A percentile compares a stretch with the other conserved stretches of the same genome.
Evolutionary conservation across 2,329 filamentous ascomycete genomes (phyloP).

Genomic region (Parastagonospora avenae): DNA sequence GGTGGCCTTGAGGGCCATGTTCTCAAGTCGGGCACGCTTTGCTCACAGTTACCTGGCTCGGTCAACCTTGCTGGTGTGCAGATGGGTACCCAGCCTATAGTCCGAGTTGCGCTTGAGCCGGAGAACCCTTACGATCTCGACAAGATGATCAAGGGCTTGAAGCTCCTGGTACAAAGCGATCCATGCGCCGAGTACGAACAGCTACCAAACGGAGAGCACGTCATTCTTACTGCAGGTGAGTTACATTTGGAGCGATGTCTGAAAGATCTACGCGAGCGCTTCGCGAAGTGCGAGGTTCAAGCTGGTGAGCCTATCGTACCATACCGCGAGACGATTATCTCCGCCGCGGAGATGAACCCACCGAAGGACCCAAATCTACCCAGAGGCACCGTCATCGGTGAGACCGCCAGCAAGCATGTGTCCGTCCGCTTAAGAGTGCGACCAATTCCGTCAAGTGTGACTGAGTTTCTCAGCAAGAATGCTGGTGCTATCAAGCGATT

Average conservation of each 20-base stretch:
- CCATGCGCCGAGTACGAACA: constrained; percentile 96
- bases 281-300: constrained; percentile 92
- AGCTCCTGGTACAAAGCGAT: constrained; percentile 89
- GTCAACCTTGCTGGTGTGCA: constrained; percentile 88
- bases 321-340: constrained; percentile 89
- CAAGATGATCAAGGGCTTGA: constrained; percentile 90
- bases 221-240: constrained; percentile 91
- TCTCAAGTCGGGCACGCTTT: constrained; percentile 94
- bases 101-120: constrained; percentile 93
- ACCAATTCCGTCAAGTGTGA: constrained; percentile 78
- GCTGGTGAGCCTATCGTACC: constrained; percentile 93
- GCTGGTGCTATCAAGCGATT: constrained; percentile 76
- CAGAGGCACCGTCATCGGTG: constrained; percentile 75
- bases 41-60: constrained; percentile 82
- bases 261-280: constrained; percentile 89
- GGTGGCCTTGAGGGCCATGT: constrained; percentile 89
- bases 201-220: constrained; percentile 90
- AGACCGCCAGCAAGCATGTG: constrained; percentile 85
- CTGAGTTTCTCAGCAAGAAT: constrained; percentile 84
- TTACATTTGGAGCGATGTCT: constrained; percentile 91
- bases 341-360: constrained; percentile 88
- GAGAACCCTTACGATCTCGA: constrained; percentile 87
- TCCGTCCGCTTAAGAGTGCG: constrained; percentile 76
- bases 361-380: constrained; percentile 85
- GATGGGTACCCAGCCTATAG: constrained; percentile 84